These are phyloP conservation scores for Daldinia concentrica DNA, from an alignment of 495 filamentous ascomycete species.

Conservation along the genomic window DNA sequence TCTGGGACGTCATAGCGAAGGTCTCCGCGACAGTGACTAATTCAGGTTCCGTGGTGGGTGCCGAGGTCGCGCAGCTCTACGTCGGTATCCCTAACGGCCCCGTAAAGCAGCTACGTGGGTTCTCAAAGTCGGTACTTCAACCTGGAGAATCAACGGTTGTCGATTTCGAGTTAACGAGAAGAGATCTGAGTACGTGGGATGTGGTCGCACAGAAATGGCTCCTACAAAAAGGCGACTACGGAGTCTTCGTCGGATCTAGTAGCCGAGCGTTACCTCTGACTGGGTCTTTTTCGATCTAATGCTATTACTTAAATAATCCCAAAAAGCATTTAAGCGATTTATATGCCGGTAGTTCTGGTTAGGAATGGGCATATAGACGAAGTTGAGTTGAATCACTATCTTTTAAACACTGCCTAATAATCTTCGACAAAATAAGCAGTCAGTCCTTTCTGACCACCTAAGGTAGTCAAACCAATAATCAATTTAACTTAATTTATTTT, in stretches of 20 bases:
- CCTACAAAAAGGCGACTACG: constrained; percentile 58
- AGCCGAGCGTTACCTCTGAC: constrained; percentile 67
- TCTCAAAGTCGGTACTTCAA: constrained; percentile 66
- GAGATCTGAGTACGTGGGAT: constrained; percentile 77
- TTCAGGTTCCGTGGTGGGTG: constrained; percentile 59
- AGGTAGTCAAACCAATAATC: too few species aligned
- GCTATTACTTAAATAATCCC: neutral
- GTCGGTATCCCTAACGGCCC: constrained; percentile 64
- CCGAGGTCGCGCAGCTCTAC: constrained; percentile 72
- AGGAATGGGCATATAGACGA: neutral
- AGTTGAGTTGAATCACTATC: neutral
- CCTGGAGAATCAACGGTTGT: constrained; percentile 57
- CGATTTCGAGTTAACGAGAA: constrained; percentile 65
- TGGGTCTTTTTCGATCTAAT: constrained; percentile 32
- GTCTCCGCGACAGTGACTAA: constrained; percentile 65
- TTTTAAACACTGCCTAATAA: too few species aligned
- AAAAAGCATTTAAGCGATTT: neutral
- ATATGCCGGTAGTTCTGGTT: neutral
- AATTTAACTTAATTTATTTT: too few species aligned
- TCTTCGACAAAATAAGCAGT: neutral
- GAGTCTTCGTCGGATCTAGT: constrained; percentile 66
- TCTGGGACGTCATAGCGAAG: constrained; percentile 66
- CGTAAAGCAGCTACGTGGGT: constrained; percentile 69
- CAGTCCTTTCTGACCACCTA: too few species aligned
- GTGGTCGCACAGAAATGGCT: constrained; percentile 67